Evolutionary conservation across 2,329 filamentous ascomycete species (phyloP).

Genomic region (Nemania serpens): DNA sequence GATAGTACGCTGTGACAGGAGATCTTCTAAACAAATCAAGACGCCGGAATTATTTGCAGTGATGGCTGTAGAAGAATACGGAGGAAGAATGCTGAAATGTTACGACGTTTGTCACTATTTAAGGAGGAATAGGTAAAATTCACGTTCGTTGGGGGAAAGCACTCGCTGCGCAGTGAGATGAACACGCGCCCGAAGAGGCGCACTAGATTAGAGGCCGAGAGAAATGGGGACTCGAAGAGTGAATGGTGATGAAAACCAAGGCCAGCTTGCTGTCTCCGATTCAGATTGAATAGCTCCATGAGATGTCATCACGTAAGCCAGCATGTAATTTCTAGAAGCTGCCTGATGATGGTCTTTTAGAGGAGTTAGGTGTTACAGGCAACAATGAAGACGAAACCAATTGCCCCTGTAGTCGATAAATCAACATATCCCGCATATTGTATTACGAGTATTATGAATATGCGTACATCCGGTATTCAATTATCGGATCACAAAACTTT

Average conservation of each 20-base stretch:
- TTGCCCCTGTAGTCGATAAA: not conserved
- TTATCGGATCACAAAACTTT: too few relatives aligned
- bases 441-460: too few relatives aligned
- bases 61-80: not conserved
- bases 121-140: not conserved
- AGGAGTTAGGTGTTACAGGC: too few relatives aligned
- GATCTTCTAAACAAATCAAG: not conserved
- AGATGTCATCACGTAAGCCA: conserved; percentile 28
- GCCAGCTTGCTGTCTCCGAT: conserved; percentile 20
- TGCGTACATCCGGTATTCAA: too few relatives aligned
- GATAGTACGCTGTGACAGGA: not conserved
- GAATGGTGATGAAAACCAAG: not conserved
- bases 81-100: not conserved
- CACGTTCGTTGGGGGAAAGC: not conserved
- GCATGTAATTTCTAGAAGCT: conserved; percentile 28
- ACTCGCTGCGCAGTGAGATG: not conserved
- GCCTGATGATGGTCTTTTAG: not conserved
- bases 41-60: not conserved
- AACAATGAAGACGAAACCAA: not conserved
- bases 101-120: not conserved
- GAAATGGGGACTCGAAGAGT: not conserved
- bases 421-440: not conserved
- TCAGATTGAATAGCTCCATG: not conserved
- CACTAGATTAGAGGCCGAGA: not conserved
- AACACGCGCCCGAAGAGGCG: not conserved